Base-by-base conservation (phyloP, 148 eudicot genomes). In the Fallopia convolvulus region DNA sequence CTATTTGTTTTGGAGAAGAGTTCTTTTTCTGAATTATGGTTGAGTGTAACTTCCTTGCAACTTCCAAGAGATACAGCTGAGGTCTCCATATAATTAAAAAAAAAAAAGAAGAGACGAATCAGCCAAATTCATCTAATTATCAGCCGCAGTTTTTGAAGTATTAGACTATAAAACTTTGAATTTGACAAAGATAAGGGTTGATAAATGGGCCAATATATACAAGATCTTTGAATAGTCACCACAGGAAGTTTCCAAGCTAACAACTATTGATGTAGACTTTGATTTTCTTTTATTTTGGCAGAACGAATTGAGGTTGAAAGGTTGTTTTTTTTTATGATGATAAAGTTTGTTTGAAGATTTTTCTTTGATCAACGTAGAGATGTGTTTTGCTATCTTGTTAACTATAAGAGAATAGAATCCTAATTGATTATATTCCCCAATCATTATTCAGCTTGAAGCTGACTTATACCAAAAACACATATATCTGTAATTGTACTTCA, bases 161-260 rank as follows among this genome's bases (percentile, higher is more conserved):
- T 65, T 26, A 44, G 72, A 39, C 46, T 68, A 68, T 4, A 17
- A 12, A 32, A 11, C 39, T 63, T 63, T 8, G 36, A 52, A 52
- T 44, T 55, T n/a, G 18, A 30, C 30, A 4, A 63, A 26, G 39
- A 63, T 26, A 63, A 63, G 0, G 40, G 39, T 26, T 63, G 70
- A 32, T 61, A 20, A 61, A 4, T 23, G 14, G 26, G 23, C 11
- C 68, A 61, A 30, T 61, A 1, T 61, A 30, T 6, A 58, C 65
- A 61, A 61, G 68, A 61, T 30, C 68, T 61, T 61, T 61, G 36
- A 61, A 61, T 5, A 30, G 61, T 63, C 70, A 63, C 15, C 6
- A 63, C 4, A 63, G 70, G 39, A 63, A 63, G 70, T 61, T 61
- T 61, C 68, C 68, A 61, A 61, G 68, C 15, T 61, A 61, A 61